Evolutionary conservation across 352 stramenopile genomes (phyloP), one percentile per base, ranked within the genome.

Genomic region (Phytophthora meadii): DNA sequence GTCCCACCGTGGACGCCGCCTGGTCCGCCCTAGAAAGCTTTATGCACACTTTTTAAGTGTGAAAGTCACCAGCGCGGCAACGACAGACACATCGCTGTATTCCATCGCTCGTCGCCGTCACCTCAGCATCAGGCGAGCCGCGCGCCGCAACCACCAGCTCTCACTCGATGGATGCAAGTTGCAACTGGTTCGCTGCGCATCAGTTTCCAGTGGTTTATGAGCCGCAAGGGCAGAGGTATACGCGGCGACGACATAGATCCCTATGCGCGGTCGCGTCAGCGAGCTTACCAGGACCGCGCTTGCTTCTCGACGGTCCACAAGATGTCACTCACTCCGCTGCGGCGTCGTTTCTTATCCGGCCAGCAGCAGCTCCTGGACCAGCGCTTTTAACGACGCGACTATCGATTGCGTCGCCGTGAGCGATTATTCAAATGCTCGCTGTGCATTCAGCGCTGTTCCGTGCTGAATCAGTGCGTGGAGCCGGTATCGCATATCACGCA

Each of bases 401-500:
- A 17, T 37, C 25, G 53, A 70, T 70, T 70, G 49, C 62, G 62
- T 60, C 24, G 40, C 30, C 32, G 8, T 24, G 15, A 30, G 12
- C 37, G 54, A 45, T 60, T 65, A 59, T 59, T 36, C 37, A 54
- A 65, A 44, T 28, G n/a, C 17, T 28, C 46, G n/a, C 34, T 22
- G 37, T 41, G 61, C 52, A 70, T 70, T 51, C 45, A 57, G 22
- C 42, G 42, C 22, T 19, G 24, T 40, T 34, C 50, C 32, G 54
- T 30, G 22, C 28, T 28, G 45, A 52, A 52, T 39, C 27, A 28
- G n/a, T 25, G 51, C 25, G 24, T 37, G 17, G 45, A 42, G 41
- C 46, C 14, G 14, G 19, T 39, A 61, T 62, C 61, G 61, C 61
- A 66, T 69, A 64, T 69, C 53, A 68, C 40, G 44, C 34, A 54